Conservation (phyloP, 768 basidiomycete species). For the Macrolepiota albuminosa region DNA sequence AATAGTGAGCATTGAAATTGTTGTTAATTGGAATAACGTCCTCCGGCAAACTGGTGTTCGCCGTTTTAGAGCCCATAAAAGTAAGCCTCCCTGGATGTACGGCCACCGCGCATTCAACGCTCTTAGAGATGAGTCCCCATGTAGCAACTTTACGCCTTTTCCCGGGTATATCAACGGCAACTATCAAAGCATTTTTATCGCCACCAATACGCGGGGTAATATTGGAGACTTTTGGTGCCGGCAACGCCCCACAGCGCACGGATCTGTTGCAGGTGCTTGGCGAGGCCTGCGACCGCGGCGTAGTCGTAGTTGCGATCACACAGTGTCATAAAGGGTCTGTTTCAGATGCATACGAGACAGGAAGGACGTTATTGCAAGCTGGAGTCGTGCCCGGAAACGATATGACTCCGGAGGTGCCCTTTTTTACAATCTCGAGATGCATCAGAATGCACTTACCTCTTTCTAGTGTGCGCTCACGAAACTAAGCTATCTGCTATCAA, state of each 20-base stretch:
- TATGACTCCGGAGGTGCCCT: constrained; percentile 88
- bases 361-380: constrained; percentile 58
- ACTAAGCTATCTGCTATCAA: constrained; percentile 85
- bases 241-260: constrained; percentile 81
- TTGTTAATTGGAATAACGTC: constrained; percentile 86
- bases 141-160: constrained; percentile 85
- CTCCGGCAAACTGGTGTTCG: constrained; percentile 75
- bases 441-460: not conserved
- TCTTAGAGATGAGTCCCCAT: constrained; percentile 68
- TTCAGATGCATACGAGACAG: constrained; percentile 79
- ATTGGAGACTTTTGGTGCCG: constrained; percentile 88
- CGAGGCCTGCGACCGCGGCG: constrained; percentile 76
- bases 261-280: constrained; percentile 75
- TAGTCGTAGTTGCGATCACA: constrained; percentile 87
- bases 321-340: constrained; percentile 89
- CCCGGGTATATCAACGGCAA: constrained; percentile 76
- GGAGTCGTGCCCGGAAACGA: constrained; percentile 85
- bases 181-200: constrained; percentile 69
- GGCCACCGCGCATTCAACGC: constrained; percentile 1
- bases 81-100: constrained; percentile 27
- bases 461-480: constrained; percentile 84
- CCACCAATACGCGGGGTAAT: constrained; percentile 79
- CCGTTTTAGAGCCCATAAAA: constrained; percentile 78
- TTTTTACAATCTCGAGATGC: not conserved
- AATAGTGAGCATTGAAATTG: constrained; percentile 84